Evolutionary conservation across 1,284 basidiomycete species (phyloP).

Genomic region (Heterobasidion occidentale): DNA sequence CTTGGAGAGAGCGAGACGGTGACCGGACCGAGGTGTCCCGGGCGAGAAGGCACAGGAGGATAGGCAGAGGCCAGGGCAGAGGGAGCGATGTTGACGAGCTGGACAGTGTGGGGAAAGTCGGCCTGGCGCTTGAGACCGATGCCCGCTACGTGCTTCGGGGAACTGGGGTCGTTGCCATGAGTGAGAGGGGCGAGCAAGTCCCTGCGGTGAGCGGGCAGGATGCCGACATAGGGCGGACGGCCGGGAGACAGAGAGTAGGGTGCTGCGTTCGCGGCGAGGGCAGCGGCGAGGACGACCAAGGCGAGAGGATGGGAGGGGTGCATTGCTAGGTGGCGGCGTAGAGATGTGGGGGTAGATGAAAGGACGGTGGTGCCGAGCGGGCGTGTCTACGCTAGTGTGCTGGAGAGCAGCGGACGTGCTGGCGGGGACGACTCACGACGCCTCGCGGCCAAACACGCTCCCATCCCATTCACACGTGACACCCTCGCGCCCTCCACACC

Average conservation of each 20-base stretch:
- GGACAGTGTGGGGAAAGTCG: neutral
- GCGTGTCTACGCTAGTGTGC: neutral
- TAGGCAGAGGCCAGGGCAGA: neutral
- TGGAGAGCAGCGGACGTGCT: too few relatives aligned
- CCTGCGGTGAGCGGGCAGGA: neutral
- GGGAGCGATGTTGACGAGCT: neutral
- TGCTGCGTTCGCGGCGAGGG: neutral
- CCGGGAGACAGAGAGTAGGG: neutral
- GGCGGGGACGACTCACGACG: too few relatives aligned
- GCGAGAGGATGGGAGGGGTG: neutral
- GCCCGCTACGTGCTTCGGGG: neutral
- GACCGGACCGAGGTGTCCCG: neutral
- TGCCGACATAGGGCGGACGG: neutral
- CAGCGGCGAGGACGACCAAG: neutral
- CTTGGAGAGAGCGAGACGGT: too few relatives aligned
- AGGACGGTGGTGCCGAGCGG: neutral
- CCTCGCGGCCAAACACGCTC: too few relatives aligned
- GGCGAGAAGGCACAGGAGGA: neutral
- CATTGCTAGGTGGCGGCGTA: neutral
- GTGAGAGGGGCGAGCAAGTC: neutral
- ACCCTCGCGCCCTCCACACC: too few relatives aligned
- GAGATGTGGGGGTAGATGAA: neutral
- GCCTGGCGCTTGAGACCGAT: neutral
- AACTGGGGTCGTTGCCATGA: neutral
- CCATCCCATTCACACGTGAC: too few relatives aligned